Conservation (phyloP, 495 filamentous ascomycete genomes). For the Talaromyces stipitatus region DNA sequence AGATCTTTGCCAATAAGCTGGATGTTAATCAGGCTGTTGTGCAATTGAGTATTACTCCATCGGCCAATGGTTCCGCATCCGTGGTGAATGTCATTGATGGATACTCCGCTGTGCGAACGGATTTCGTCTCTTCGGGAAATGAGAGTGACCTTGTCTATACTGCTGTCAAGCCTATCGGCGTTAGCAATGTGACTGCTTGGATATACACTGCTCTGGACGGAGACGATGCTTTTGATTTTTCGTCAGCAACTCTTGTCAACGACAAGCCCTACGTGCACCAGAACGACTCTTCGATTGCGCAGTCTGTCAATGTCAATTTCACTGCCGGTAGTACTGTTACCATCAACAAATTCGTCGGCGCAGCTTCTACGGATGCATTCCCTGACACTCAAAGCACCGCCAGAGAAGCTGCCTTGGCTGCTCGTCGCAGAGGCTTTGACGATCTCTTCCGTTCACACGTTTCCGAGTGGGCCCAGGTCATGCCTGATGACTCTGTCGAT, state of each 20-base stretch:
- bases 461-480: slow-evolving; percentile 47
- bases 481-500: slow-evolving; percentile 53
- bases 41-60: slow-evolving; percentile 45
- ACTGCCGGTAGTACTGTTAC: slow-evolving; percentile 39
- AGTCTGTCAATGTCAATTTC: slow-evolving; percentile 43
- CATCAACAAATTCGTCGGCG: slow-evolving; percentile 53
- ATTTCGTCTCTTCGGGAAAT: slow-evolving; percentile 44
- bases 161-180: slow-evolving; percentile 47
- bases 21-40: slow-evolving; percentile 57
- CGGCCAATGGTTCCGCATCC: slow-evolving; percentile 35
- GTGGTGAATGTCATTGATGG: slow-evolving; percentile 56
- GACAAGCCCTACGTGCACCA: slow-evolving; percentile 38
- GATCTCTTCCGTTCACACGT: slow-evolving; percentile 41
- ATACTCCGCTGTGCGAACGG: slow-evolving; percentile 48
- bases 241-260: slow-evolving; percentile 32
- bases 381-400: slow-evolving; percentile 42
- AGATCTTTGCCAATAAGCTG: slow-evolving; percentile 54
- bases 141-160: slow-evolving; percentile 46
- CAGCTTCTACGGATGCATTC: slow-evolving; percentile 56
- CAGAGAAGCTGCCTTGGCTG: slow-evolving; percentile 35
- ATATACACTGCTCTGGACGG: slow-evolving; percentile 44
- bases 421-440: slow-evolving; percentile 36
- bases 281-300: slow-evolving; percentile 56
- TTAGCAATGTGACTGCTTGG: slow-evolving; percentile 51
- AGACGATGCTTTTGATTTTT: slow-evolving; percentile 37